Conservation (phyloP, 768 basidiomycete genomes). For the Thelephora aurantiotincta region DNA sequence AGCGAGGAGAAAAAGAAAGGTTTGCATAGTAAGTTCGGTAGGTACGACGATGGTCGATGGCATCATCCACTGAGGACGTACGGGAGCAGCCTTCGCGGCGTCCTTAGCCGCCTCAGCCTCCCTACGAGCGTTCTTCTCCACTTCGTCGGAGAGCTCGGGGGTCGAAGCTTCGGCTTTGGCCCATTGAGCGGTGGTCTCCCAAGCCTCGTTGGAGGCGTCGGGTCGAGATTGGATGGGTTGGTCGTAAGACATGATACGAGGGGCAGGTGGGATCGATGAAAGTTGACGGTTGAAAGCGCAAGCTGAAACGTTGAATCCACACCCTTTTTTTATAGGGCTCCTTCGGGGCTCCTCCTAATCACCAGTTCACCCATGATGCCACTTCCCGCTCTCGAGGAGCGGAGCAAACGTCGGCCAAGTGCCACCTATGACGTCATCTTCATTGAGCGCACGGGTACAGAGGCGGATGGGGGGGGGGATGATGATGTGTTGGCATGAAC, state of each 20-base stretch:
- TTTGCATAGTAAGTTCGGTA: too few relatives aligned
- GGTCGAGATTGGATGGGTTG: background rate
- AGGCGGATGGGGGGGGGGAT: background rate
- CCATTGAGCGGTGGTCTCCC: constrained; percentile 41
- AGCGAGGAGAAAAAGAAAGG: background rate
- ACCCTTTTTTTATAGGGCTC: too few relatives aligned
- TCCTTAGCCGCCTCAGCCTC: constrained; percentile 32
- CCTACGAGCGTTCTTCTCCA: constrained; percentile 32
- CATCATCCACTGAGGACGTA: too few relatives aligned
- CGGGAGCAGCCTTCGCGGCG: constrained; percentile 40
- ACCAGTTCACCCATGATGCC: background rate
- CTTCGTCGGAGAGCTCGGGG: constrained; percentile 23
- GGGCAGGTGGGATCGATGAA: constrained; percentile 2
- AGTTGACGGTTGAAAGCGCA: too few relatives aligned
- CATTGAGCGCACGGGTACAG: background rate
- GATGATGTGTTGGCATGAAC: constrained; percentile 1
- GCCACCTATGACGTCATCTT: background rate
- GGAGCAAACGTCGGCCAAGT: constrained; percentile 2
- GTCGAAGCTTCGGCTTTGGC: constrained; percentile 36
- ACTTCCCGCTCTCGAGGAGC: constrained; percentile 8
- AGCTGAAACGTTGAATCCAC: too few relatives aligned
- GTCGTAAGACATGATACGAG: background rate
- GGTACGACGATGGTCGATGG: too few relatives aligned
- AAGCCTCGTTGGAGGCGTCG: constrained; percentile 14
- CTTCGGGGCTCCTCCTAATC: too few relatives aligned